Evolutionary conservation across 306 rosid species (phyloP), one percentile per base, ranked within the genome.

Genomic region (Cyamopsis tetragonoloba): DNA sequence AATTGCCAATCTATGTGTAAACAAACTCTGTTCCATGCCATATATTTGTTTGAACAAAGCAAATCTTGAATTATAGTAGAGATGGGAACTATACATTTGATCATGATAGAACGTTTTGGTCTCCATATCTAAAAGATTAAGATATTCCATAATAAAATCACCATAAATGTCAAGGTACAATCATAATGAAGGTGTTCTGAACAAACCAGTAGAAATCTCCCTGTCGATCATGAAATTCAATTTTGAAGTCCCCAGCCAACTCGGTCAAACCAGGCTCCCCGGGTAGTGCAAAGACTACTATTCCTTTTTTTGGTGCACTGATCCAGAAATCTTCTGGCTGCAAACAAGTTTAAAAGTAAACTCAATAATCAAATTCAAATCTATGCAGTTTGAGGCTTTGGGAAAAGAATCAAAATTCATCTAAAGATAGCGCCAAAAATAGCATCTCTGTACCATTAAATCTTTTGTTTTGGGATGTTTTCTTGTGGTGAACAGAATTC

Each of bases 261-360:
- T 88, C 95, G 1, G 99, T 74, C 70, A 93, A 66, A 69, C 99
- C 97, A 34, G 91, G 97, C 74, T 93, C 97, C 77, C 99, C 97
- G 0, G 97, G 99, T 71, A 90, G 70, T 8, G 96, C 97, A 70
- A 93, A 93, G 49, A 90, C 96, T 83, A 93, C 70, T 15, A 93
- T 76, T 71, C 97, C 96, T 77, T 93, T 93, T 86, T 82, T 93
- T 9, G 85, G 88, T 37, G 92, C 85, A 77, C 80, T 83, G 80
- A 95, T 86, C 99, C 97, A 95, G 80, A 80, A 90, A 76, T 86
- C 97, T 82, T 90, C 96, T 6, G 98, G 96, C 96, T 92, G 82
- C 59, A 84, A 65, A 47, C 41, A 57, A 82, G 77, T 67, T 56
- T 24, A 30, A 54, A 62, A 38, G 65, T 27, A 48, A 56, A 67